Conservation (phyloP, 345 rosid species). For the Acer negundo region DNA sequence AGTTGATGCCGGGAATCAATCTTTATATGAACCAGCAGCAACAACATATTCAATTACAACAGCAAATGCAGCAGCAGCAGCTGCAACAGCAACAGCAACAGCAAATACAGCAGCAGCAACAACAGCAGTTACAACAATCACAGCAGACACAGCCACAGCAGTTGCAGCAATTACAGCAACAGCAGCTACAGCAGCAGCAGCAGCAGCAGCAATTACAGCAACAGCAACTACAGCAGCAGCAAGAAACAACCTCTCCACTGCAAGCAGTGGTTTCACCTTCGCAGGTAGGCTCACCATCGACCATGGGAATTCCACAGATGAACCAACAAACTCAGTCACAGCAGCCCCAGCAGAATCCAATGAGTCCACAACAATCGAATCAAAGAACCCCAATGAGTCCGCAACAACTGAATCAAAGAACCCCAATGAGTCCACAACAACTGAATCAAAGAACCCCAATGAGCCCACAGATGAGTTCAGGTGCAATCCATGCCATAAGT, state of each 20-base stretch:
- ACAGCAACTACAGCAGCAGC: constrained; percentile 41
- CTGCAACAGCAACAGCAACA: constrained; percentile 30
- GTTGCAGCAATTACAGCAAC: constrained; percentile 32
- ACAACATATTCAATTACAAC: constrained; percentile 39
- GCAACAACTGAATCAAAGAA: constrained; percentile 33
- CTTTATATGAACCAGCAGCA: constrained; percentile 66
- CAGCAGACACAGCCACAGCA: constrained; percentile 41
- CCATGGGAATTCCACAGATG: constrained; percentile 65
- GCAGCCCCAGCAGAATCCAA: constrained; percentile 65
- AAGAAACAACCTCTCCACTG: constrained; percentile 58
- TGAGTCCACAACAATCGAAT: constrained; percentile 7
- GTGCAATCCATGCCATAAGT: constrained; percentile 73
- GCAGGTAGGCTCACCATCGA: constrained; percentile 74
- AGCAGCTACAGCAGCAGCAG: constrained; percentile 32
- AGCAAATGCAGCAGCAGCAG: constrained; percentile 37
- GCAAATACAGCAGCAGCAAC: constrained; percentile 29
- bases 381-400: constrained; percentile 43
- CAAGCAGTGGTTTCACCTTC: constrained; percentile 84
- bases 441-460: constrained; percentile 80
- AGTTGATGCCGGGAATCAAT: constrained; percentile 67
- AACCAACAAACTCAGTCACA: constrained; percentile 53
- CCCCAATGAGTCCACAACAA: constrained; percentile 68
- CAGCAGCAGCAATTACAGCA: constrained; percentile 28
- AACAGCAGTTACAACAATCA: constrained; percentile 30
- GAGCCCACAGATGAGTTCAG: constrained; percentile 91